A percentile compares a stretch with the other conserved stretches of the same genome.
These are phyloP conservation scores for Tylopilus sp. DNA, from an alignment of 768 basidiomycete species.

Conservation along the genomic window DNA sequence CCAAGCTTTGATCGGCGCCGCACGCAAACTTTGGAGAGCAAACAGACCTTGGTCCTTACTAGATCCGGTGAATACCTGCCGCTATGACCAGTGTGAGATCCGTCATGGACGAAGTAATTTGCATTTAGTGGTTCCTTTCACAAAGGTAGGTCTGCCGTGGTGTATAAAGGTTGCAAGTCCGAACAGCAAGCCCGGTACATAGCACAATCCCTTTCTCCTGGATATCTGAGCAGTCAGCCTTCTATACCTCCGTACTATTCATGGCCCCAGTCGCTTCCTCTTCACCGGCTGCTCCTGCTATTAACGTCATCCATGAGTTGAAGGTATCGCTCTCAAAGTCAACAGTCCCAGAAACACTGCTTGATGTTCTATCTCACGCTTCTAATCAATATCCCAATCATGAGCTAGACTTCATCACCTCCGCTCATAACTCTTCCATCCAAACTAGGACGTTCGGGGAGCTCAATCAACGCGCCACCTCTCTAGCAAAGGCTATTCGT, in stretches of 20 bases:
- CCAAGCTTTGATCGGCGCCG: constrained; percentile 8
- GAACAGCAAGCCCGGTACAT: constrained; percentile 2
- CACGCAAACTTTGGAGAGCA: constrained; percentile 1
- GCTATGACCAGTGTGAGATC: background rate
- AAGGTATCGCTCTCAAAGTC: constrained; percentile 14
- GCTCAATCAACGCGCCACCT: constrained; percentile 15
- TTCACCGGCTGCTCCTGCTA: constrained; percentile 6
- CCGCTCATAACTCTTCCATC: constrained; percentile 28
- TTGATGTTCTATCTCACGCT: constrained; percentile 23
- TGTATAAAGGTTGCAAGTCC: constrained; percentile 22
- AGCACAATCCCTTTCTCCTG: background rate
- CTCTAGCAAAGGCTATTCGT: constrained; percentile 22
- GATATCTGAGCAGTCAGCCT: background rate
- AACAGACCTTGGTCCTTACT: background rate
- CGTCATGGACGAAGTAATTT: too few relatives aligned
- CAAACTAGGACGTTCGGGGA: constrained; percentile 23
- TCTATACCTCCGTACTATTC: background rate
- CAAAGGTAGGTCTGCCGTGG: background rate
- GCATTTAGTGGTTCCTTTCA: background rate
- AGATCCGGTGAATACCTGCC: constrained; percentile 3
- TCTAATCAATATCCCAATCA: constrained; percentile 20
- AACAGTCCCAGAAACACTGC: constrained; percentile 15
- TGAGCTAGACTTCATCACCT: constrained; percentile 27
- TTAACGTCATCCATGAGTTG: constrained; percentile 7
- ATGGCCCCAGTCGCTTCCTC: constrained; percentile 19